phyloP scores from a whole-genome alignment of 108 stramenopile species.

The Nitzschia inconspicua region DNA sequence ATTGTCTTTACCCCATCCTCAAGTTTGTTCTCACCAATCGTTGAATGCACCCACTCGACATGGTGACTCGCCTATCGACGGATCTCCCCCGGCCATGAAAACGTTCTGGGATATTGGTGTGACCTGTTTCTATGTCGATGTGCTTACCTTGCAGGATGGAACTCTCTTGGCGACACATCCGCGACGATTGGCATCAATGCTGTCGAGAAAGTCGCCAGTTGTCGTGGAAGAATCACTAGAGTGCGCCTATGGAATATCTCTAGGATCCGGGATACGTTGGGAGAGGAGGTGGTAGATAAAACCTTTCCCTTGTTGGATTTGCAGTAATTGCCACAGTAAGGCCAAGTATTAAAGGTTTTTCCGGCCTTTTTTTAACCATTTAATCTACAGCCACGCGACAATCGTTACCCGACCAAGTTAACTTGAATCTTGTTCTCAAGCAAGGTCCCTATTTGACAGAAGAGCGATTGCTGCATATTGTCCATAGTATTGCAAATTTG shows the following conservation, averaged over 20 bases:
- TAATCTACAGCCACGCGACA: too few relatives aligned
- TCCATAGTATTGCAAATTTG: neutral
- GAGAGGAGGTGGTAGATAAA: neutral
- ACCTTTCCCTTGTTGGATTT: slow-evolving; percentile 7
- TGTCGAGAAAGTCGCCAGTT: neutral
- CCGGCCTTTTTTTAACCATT: neutral
- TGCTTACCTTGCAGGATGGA: neutral
- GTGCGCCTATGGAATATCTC: neutral
- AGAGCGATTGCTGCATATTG: neutral
- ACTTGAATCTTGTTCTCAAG: neutral
- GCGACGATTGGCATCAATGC: neutral
- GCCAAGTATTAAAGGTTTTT: neutral
- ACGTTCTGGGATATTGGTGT: slow-evolving; percentile 5
- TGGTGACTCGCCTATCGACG: neutral
- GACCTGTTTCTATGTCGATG: slow-evolving; percentile 5
- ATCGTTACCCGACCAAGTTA: neutral
- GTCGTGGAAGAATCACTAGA: neutral
- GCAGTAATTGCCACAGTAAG: slow-evolving; percentile 3
- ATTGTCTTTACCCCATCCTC: slow-evolving; percentile 3
- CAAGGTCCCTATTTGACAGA: slow-evolving; percentile 8
- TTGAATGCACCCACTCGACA: slow-evolving; percentile 1
- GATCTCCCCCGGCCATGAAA: slow-evolving; percentile 4
- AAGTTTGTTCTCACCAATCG: slow-evolving; percentile 4
- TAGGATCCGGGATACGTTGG: neutral
- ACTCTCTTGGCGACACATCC: slow-evolving; percentile 3